Evolutionary conservation across 2,329 filamentous ascomycete species (phyloP).

Genomic region (Fusarium sp.): DNA sequence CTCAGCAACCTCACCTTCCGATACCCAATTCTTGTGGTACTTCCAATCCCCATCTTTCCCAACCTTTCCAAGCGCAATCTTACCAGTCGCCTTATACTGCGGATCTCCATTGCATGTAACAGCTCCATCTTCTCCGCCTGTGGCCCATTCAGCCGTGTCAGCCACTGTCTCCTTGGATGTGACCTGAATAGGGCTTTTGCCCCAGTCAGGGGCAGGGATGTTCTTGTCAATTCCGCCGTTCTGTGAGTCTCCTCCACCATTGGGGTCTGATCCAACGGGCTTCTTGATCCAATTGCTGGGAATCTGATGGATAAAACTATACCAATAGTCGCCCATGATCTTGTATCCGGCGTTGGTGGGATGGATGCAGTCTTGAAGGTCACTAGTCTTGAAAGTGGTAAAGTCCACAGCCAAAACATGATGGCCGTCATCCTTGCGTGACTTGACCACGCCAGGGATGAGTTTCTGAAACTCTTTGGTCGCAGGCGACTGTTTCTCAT

Average conservation of each 20-base stretch:
- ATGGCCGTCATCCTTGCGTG: conserved; percentile 5
- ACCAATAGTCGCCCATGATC: conserved; percentile 44
- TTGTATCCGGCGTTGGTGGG: conserved; percentile 39
- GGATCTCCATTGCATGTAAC: conserved; percentile 2
- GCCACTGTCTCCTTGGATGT: conserved; percentile 3
- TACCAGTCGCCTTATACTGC: not conserved
- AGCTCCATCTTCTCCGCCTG: not conserved
- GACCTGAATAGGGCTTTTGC: conserved; percentile 5
- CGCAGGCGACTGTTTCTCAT: not conserved
- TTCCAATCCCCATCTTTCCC: conserved; percentile 18
- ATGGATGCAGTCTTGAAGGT: conserved; percentile 43
- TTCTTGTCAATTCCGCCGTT: conserved; percentile 22
- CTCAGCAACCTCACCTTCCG: conserved; percentile 5
- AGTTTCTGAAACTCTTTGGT: conserved; percentile 18
- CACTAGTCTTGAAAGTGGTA: conserved; percentile 7
- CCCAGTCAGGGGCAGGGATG: conserved; percentile 5
- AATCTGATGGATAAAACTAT: conserved; percentile 43
- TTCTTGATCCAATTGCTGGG: conserved; percentile 38
- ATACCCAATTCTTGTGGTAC: conserved; percentile 18
- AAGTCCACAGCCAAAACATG: conserved; percentile 38
- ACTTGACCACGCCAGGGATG: conserved; percentile 3
- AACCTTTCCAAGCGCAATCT: conserved; percentile 9
- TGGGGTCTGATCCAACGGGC: conserved; percentile 31
- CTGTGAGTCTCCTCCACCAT: not conserved
- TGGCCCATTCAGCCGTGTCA: not conserved